Evolutionary conservation across 768 basidiomycete species (phyloP), one percentile per base, ranked within the genome.

Genomic region (Clavulina sp.): DNA sequence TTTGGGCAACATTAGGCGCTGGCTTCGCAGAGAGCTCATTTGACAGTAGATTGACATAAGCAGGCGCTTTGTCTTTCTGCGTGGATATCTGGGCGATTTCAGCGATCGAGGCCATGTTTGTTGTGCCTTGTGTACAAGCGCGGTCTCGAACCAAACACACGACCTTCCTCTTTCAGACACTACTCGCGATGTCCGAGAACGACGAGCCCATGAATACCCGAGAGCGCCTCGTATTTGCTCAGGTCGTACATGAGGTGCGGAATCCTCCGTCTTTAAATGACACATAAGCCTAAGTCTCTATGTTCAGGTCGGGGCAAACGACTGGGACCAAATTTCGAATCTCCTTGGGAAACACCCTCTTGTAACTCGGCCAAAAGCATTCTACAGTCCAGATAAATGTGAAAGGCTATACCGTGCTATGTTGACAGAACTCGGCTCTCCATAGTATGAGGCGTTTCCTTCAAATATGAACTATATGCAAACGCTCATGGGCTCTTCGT

Each of bases 11-110:
- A 13, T 70, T 53, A 21, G 66, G 66, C 57, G 75, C 69, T 50
- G 71, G 57, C 46, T 73, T 69, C 5, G 78, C 62, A n/a, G 87
- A 63, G 48, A 80, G 71, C 43, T 80, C 75, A 31, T 76, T 72
- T 13, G 13, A 16, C 49, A 91, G 73, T 32, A 87, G 72, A 18
- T 79, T 65, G 38, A 79, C 70, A 59, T 81, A 87, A 3, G 78
- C 81, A 5, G 79, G 70, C 0, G 77, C 84, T 60, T 87, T 88
- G 68, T 92, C 86, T 60, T 87, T 89, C 66, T 91, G 88, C 0
- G 59, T 48, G 48, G 67, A 70, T 58, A 86, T 75, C 23, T 73
- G 56, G 1, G 75, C 68, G 51, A 80, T 70, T 56, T 81, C 77
- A n/a, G n/a, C n/a, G n/a, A n/a, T n/a, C n/a, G n/a, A n/a, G n/a